Evolutionary conservation across 371 early-diverging fungal genomes (phyloP).

Genomic region (Lichtheimia ramosa): DNA sequence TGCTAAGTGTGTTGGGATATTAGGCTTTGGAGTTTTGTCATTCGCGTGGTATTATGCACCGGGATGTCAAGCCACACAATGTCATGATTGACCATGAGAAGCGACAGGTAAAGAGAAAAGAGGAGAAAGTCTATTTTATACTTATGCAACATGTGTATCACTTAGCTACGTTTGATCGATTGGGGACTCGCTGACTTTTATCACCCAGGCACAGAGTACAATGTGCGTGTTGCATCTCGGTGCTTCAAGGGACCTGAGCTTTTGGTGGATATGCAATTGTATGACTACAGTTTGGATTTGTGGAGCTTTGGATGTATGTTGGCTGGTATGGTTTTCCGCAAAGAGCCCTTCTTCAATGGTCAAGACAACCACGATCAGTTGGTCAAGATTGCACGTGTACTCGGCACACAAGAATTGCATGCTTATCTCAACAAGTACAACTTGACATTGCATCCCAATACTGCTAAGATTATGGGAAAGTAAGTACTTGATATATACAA

Average conservation of each 20-base stretch:
- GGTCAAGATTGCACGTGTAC: conserved; percentile 94
- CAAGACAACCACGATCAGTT: conserved; percentile 98
- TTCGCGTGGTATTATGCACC: conserved; percentile 99
- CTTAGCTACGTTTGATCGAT: conserved; percentile 95
- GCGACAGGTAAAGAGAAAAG: conserved; percentile 66
- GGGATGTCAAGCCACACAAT: conserved; percentile 99
- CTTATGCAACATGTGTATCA: neutral
- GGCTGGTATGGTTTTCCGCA: conserved; percentile 97
- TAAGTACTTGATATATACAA: conserved; percentile 9
- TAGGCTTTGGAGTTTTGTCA: conserved; percentile 97
- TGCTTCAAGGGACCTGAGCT: conserved; percentile 99
- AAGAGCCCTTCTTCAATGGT: conserved; percentile 99
- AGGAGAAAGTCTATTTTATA: neutral
- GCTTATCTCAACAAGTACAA: conserved; percentile 95
- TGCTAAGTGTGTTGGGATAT: neutral
- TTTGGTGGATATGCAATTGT: conserved; percentile 96
- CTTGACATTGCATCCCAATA: conserved; percentile 86
- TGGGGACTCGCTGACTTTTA: conserved; percentile 99
- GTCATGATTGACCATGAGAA: conserved; percentile 99
- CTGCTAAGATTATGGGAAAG: conserved; percentile 79
- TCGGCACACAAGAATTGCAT: conserved; percentile 93
- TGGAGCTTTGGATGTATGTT: conserved; percentile 99
- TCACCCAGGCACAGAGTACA: conserved; percentile 96
- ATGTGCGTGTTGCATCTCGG: conserved; percentile 98
- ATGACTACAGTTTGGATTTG: conserved; percentile 99